These are phyloP conservation scores for Silene coronaria DNA, from an alignment of 179 eudicot species.

Conservation along the genomic window DNA sequence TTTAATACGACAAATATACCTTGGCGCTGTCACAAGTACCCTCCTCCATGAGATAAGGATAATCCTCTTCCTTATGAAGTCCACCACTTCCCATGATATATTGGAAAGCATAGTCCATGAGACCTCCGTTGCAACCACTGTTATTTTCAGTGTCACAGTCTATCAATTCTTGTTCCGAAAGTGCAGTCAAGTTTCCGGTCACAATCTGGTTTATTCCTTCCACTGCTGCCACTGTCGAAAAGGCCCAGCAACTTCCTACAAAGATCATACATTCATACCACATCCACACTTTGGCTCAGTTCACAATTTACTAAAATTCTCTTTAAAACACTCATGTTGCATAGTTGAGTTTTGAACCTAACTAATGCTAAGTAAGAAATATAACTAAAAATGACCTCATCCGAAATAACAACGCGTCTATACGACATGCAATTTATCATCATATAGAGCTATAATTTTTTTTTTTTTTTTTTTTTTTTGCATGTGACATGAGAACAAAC, in stretches of 20 bases:
- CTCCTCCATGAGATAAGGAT: conserved; percentile 75
- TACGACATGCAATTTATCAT: no score
- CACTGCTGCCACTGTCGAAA: conserved; percentile 71
- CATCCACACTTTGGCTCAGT: neutral
- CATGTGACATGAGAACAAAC: no score
- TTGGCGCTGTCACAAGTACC: conserved; percentile 58
- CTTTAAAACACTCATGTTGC: no score
- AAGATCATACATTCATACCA: neutral
- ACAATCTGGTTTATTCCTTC: conserved; percentile 75
- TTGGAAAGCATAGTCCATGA: conserved; percentile 71
- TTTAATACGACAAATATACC: conserved; percentile 22
- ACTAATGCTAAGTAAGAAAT: no score
- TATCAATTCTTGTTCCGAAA: conserved; percentile 67
- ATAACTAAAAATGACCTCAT: no score
- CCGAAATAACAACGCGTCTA: no score
- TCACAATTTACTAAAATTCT: neutral
- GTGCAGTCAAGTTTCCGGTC: conserved; percentile 58
- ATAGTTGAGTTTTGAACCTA: no score
- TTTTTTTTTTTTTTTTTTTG: no score
- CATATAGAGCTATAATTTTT: no score
- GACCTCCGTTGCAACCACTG: conserved; percentile 74
- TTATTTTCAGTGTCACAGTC: conserved; percentile 58
- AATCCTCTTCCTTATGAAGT: conserved; percentile 66
- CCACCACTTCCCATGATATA: conserved; percentile 52
- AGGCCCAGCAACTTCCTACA: conserved; percentile 74